phyloP scores from a whole-genome alignment of 768 basidiomycete genomes.

The Boletus reticuloceps region DNA sequence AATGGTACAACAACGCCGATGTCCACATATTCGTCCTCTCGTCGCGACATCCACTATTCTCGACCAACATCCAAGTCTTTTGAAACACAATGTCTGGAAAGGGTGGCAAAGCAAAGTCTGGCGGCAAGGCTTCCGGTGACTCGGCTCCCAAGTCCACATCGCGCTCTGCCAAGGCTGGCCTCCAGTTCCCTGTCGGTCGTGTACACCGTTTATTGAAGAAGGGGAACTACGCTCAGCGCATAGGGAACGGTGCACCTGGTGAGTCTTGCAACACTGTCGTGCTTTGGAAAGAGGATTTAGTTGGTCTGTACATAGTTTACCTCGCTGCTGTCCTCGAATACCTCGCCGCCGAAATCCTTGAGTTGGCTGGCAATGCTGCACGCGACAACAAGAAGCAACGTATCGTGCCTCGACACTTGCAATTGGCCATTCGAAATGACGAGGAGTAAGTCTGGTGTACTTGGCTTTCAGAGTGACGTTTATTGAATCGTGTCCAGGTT shows the following conservation, averaged over 20 bases:
- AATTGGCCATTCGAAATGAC: conserved; percentile 64
- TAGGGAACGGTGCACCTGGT: conserved; percentile 55
- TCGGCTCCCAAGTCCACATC: conserved; percentile 31
- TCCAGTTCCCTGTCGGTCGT: conserved; percentile 57
- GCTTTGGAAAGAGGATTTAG: background rate
- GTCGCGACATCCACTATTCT: background rate
- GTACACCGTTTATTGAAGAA: conserved; percentile 57
- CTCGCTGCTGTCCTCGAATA: conserved; percentile 62
- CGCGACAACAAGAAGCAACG: conserved; percentile 58
- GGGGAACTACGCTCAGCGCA: conserved; percentile 56
- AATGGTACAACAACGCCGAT: background rate
- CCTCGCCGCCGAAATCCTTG: conserved; percentile 61
- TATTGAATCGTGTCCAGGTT: conserved; percentile 22
- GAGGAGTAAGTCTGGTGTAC: conserved; percentile 38
- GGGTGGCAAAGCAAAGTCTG: conserved; percentile 61
- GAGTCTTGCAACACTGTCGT: background rate
- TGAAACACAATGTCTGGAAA: conserved; percentile 37
- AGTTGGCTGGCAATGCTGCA: conserved; percentile 57
- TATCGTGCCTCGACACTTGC: conserved; percentile 64
- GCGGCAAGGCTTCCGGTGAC: conserved; percentile 55
- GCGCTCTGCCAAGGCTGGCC: conserved; percentile 41
- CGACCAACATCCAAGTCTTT: background rate
- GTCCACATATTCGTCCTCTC: conserved; percentile 7
- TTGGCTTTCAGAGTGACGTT: background rate
- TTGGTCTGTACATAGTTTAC: conserved; percentile 38